Percentiles rank a stretch among this genome's conserved stretches.
Evolutionary conservation across 129 eudicot species (phyloP).

Genomic region (Flaveria ramosissima): DNA sequence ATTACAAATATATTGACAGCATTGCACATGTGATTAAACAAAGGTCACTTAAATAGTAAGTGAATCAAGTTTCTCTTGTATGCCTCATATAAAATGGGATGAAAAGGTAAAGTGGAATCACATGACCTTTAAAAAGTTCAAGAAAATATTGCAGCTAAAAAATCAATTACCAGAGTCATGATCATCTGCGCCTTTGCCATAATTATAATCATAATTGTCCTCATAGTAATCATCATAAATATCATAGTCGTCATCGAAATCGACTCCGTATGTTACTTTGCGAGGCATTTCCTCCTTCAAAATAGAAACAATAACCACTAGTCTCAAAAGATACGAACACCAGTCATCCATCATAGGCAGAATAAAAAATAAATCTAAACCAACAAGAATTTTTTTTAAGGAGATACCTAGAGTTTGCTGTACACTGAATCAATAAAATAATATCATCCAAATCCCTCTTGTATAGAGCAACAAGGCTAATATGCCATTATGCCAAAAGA

Average conservation of each 20-base stretch:
- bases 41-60: background rate
- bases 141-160: conserved; percentile 18
- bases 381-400: background rate
- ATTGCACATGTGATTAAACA: background rate
- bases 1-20: background rate
- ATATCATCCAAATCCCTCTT: conserved; percentile 25
- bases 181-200: conserved; percentile 40
- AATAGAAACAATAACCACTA: conserved; percentile 12
- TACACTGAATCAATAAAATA: conserved; percentile 22
- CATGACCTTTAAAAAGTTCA: conserved; percentile 14
- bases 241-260: conserved; percentile 65
- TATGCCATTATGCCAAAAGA: conserved; percentile 1
- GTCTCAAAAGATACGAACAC: conserved; percentile 4
- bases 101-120: conserved; percentile 12
- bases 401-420: conserved; percentile 25
- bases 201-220: conserved; percentile 46
- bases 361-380: conserved; percentile 5
- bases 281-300: conserved; percentile 69
- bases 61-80: conserved; percentile 17
- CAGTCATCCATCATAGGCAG: background rate
- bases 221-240: conserved; percentile 56
- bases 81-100: background rate
- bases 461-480: conserved; percentile 1
- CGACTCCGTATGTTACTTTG: conserved; percentile 62
- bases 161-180: conserved; percentile 45